phyloP scores from a whole-genome alignment of 2,329 filamentous ascomycete species.

The Leptodontidium sp. region DNA sequence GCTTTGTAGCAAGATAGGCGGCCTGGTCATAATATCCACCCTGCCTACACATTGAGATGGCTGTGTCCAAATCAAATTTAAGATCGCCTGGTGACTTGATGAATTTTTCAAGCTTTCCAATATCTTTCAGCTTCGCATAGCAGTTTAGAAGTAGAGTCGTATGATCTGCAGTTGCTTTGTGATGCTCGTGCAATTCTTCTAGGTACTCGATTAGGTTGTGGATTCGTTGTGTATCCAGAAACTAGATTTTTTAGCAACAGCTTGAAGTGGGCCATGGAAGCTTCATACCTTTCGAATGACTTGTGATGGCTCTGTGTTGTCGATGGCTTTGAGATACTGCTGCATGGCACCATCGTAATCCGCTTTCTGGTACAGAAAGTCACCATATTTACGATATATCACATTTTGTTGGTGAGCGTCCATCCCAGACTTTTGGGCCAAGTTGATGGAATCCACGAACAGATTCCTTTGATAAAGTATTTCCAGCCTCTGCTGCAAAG shows the following conservation, averaged over 20 bases:
- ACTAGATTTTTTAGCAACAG: constrained; percentile 59
- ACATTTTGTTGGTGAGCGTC: constrained; percentile 83
- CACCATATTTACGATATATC: constrained; percentile 93
- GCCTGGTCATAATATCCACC: constrained; percentile 97
- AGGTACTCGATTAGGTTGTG: constrained; percentile 97
- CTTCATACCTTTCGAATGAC: constrained; percentile 82
- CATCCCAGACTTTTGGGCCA: constrained; percentile 88
- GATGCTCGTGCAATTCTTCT: constrained; percentile 93
- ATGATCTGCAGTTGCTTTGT: constrained; percentile 92
- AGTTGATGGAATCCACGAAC: constrained; percentile 88
- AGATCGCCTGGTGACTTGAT: constrained; percentile 95
- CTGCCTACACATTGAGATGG: constrained; percentile 96
- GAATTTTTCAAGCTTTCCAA: constrained; percentile 93
- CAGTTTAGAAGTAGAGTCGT: constrained; percentile 95
- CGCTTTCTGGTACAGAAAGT: constrained; percentile 92
- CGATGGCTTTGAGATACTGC: constrained; percentile 95
- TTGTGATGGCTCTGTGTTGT: constrained; percentile 94
- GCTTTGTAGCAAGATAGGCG: constrained; percentile 92
- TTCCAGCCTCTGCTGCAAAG: constrained; percentile 88
- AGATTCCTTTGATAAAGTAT: constrained; percentile 94
- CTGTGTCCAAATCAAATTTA: constrained; percentile 96
- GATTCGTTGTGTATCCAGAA: constrained; percentile 95
- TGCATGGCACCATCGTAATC: constrained; percentile 99
- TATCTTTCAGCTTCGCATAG: constrained; percentile 97
- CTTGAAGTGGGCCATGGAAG: neutral